Evolutionary conservation across 1,284 basidiomycete genomes (phyloP).

Genomic region (Kwoniella shivajii): DNA sequence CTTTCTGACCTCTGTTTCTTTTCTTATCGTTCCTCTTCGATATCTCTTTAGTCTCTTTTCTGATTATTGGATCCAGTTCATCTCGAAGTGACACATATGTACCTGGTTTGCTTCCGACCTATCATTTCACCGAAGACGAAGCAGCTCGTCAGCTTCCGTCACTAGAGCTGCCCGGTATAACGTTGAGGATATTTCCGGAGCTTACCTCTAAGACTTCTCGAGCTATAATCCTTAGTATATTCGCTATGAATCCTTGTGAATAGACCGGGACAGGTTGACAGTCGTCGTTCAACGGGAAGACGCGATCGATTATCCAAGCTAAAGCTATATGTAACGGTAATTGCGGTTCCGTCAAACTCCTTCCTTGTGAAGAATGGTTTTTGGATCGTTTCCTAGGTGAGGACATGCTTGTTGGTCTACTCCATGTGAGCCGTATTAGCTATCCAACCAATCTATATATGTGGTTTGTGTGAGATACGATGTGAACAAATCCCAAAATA

Average conservation of each 20-base stretch:
- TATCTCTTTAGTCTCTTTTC: slow-evolving; percentile 23
- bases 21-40: slow-evolving; percentile 23
- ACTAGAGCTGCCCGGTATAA: background rate
- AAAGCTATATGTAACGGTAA: slow-evolving; percentile 43
- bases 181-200: too few relatives aligned
- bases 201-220: slow-evolving; percentile 44
- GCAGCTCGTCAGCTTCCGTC: background rate
- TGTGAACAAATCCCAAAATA: background rate
- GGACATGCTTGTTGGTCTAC: slow-evolving; percentile 5
- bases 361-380: slow-evolving; percentile 5
- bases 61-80: slow-evolving; percentile 35
- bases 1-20: slow-evolving; percentile 26
- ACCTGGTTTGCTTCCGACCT: slow-evolving; percentile 35
- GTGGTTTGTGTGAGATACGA: background rate
- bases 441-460: too few relatives aligned
- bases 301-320: slow-evolving; percentile 36
- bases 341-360: slow-evolving; percentile 16
- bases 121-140: background rate
- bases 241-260: slow-evolving; percentile 33
- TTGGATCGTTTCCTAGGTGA: slow-evolving; percentile 12
- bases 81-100: slow-evolving; percentile 26
- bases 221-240: slow-evolving; percentile 37
- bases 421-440: background rate
- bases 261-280: slow-evolving; percentile 25
- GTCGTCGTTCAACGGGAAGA: slow-evolving; percentile 21